phyloP scores from a whole-genome alignment of 2,329 filamentous ascomycete species.

The Cadophora luteo-olivacea region DNA sequence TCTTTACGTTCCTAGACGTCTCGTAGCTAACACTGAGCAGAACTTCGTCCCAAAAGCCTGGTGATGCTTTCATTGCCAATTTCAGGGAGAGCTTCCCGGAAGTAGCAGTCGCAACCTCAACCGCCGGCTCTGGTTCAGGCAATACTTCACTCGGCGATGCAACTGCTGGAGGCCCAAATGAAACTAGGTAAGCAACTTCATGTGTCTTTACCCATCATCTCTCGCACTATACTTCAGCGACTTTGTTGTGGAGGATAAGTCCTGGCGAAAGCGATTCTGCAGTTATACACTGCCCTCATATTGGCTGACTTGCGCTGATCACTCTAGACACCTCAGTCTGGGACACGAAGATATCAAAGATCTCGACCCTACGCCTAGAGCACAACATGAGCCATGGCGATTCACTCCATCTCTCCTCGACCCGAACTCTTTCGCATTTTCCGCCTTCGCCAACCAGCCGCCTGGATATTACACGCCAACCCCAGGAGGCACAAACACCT shows the following conservation, averaged over 20 bases:
- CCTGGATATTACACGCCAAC: slow-evolving; percentile 89
- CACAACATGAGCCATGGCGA: slow-evolving; percentile 80
- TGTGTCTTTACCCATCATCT: not conserved
- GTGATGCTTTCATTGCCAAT: slow-evolving; percentile 80
- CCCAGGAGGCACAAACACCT: slow-evolving; percentile 77
- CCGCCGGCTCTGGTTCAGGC: slow-evolving; percentile 52
- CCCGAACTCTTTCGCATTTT: slow-evolving; percentile 81
- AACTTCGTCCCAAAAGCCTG: slow-evolving; percentile 75
- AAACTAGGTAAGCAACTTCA: slow-evolving; percentile 36
- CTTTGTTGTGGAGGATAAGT: not conserved
- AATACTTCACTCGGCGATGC: slow-evolving; percentile 33
- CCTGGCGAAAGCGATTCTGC: not conserved
- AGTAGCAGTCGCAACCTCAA: slow-evolving; percentile 60
- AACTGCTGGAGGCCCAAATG: slow-evolving; percentile 40
- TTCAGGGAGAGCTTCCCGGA: slow-evolving; percentile 87
- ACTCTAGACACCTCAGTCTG: slow-evolving; percentile 39
- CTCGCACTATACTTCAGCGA: not conserved
- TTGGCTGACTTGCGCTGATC: slow-evolving; percentile 13
- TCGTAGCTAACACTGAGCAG: slow-evolving; percentile 51
- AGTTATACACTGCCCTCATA: not conserved
- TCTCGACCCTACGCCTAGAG: slow-evolving; percentile 82
- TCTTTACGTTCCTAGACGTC: not conserved
- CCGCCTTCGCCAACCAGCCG: slow-evolving; percentile 78
- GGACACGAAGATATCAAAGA: slow-evolving; percentile 62
- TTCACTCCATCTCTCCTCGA: slow-evolving; percentile 92